Evolutionary conservation across 805 yeast species (phyloP).

Genomic region (Candida anglica): DNA sequence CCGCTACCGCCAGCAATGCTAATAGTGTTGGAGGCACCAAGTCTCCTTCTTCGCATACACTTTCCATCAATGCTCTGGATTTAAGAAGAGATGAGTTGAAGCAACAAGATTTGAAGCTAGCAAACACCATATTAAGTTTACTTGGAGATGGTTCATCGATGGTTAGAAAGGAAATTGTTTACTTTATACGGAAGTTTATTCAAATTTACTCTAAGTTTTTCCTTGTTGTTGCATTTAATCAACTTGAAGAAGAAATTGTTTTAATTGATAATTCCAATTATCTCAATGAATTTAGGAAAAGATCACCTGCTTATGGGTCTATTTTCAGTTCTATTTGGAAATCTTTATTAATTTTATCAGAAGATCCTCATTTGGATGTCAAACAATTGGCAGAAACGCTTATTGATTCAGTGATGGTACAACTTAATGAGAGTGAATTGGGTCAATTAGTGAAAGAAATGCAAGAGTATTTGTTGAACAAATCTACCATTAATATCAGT

Average conservation of each 20-base stretch:
- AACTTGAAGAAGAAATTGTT: constrained; percentile 74
- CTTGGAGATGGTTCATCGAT: constrained; percentile 86
- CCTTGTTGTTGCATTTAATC: constrained; percentile 81
- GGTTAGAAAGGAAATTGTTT: constrained; percentile 80
- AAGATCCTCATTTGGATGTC: constrained; percentile 86
- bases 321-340: constrained; percentile 87
- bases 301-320: constrained; percentile 82
- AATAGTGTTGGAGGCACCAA: constrained; percentile 11
- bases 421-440: constrained; percentile 61
- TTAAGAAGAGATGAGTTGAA: constrained; percentile 45
- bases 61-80: constrained; percentile 19
- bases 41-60: constrained; percentile 5
- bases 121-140: constrained; percentile 61
- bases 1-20: neutral
- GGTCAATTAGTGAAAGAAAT: constrained; percentile 61
- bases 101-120: constrained; percentile 67
- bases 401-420: constrained; percentile 66
- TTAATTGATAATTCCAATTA: constrained; percentile 57
- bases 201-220: constrained; percentile 68
- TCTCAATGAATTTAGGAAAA: constrained; percentile 60
- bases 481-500: constrained; percentile 35
- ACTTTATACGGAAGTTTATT: constrained; percentile 73
- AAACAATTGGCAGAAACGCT: constrained; percentile 66
- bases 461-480: constrained; percentile 59
- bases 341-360: constrained; percentile 69